Conservation (phyloP, 176 grass and related monocot species). For the Eragrostis curvula region DNA sequence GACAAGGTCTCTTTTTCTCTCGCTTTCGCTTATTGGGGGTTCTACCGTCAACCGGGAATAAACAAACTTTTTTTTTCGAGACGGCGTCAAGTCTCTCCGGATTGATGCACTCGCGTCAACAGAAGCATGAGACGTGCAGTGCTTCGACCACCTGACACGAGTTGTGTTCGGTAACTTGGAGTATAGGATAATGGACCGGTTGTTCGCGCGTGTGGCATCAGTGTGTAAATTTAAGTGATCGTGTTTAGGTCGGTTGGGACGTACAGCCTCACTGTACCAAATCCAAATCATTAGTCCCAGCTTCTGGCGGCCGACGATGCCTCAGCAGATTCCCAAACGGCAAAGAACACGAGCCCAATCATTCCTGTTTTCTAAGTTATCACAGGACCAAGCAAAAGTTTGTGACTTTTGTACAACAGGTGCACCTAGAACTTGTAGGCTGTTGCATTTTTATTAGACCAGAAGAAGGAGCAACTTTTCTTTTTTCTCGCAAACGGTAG, state of each 20-base stretch:
- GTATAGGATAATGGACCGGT: neutral
- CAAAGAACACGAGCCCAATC: slow-evolving; percentile 3
- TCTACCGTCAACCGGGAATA: neutral
- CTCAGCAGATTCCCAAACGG: neutral
- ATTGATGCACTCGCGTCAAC: neutral
- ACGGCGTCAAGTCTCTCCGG: neutral
- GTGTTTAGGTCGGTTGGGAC: neutral
- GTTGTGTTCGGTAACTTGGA: neutral
- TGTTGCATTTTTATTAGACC: neutral
- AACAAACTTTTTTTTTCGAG: neutral
- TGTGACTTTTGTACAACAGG: neutral
- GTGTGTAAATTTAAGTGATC: neutral
- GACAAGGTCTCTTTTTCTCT: neutral
- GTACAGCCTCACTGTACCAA: neutral
- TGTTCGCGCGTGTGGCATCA: neutral
- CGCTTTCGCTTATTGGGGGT: neutral
- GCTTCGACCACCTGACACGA: neutral
- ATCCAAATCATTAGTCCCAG: slow-evolving; percentile 9
- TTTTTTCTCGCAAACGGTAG: too few species aligned
- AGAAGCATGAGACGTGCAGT: neutral
- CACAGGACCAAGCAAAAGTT: neutral
- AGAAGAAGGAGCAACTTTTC: neutral
- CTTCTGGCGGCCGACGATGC: neutral
- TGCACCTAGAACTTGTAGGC: slow-evolving; percentile 1
- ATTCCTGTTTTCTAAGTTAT: neutral